Evolutionary conservation across 352 stramenopile genomes (phyloP).

Genomic region (Globisporangium radiosum): DNA sequence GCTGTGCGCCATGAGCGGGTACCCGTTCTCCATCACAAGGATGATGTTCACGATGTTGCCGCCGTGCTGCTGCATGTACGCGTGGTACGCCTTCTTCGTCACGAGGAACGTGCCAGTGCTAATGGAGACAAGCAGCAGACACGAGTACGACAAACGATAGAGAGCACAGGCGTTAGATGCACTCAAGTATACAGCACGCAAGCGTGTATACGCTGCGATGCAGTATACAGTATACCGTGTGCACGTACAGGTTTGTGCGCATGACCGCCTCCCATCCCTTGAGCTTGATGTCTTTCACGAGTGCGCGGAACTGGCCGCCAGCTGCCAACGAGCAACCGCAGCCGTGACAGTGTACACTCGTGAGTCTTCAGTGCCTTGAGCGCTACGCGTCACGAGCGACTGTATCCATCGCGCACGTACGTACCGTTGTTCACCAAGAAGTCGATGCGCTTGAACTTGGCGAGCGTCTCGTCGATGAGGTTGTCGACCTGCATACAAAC

Average conservation of each 20-base stretch:
- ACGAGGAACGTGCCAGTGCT: slow-evolving; percentile 90
- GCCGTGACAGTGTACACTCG: not conserved
- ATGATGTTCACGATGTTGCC: slow-evolving; percentile 95
- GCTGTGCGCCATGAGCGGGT: slow-evolving; percentile 89
- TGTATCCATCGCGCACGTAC: not conserved
- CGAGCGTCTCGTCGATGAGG: slow-evolving; percentile 64
- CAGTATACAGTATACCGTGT: too few relatives aligned
- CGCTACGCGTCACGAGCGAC: too few relatives aligned
- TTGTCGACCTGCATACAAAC: slow-evolving; percentile 41
- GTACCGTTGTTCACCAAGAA: slow-evolving; percentile 91
- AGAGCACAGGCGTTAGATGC: too few relatives aligned
- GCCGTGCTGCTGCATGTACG: slow-evolving; percentile 92
- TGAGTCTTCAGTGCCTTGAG: too few relatives aligned
- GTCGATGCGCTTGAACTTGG: slow-evolving; percentile 82
- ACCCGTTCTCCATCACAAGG: slow-evolving; percentile 91
- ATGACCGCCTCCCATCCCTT: slow-evolving; percentile 92
- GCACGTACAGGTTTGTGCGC: slow-evolving; percentile 80
- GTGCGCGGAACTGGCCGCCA: slow-evolving; percentile 89
- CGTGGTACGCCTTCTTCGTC: slow-evolving; percentile 88
- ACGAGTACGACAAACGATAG: too few relatives aligned
- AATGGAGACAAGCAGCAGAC: not conserved
- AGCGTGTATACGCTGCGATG: too few relatives aligned
- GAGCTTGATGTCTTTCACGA: slow-evolving; percentile 83
- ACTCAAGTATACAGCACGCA: too few relatives aligned
- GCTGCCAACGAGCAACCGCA: slow-evolving; percentile 21